Evolutionary conservation across 1,139 yeast genomes (phyloP).

Genomic region (Lodderomyces metapsilosis): DNA sequence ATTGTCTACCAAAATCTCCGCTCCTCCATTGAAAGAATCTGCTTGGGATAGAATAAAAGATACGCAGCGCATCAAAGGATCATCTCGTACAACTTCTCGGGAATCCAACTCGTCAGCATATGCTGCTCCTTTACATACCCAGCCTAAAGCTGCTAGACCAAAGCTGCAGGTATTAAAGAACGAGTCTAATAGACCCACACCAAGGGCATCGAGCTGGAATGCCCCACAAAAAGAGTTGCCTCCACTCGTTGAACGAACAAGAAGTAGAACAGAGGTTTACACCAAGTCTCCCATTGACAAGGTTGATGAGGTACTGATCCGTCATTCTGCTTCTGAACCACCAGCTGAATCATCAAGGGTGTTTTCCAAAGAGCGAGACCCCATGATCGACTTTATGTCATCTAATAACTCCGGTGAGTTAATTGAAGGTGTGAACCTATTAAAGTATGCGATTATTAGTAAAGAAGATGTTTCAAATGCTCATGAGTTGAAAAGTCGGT

Average conservation of each 20-base stretch:
- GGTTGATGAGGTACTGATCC: background rate
- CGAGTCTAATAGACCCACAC: conserved; percentile 4
- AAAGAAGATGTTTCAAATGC: conserved; percentile 31
- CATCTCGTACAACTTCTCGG: conserved; percentile 19
- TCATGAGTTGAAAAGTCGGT: conserved; percentile 19
- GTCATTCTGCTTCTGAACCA: conserved; percentile 3
- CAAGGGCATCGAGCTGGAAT: conserved; percentile 12
- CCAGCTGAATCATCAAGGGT: background rate
- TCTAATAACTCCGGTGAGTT: conserved; percentile 28
- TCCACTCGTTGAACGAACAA: conserved; percentile 5
- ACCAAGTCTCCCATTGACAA: conserved; percentile 6
- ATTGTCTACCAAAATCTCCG: conserved; percentile 11
- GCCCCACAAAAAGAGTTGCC: conserved; percentile 7
- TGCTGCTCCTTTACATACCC: conserved; percentile 9
- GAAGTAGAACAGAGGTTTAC: conserved; percentile 12
- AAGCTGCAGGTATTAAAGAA: conserved; percentile 5
- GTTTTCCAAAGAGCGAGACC: conserved; percentile 20
- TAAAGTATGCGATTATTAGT: conserved; percentile 39
- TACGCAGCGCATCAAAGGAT: conserved; percentile 24
- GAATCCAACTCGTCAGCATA: conserved; percentile 3
- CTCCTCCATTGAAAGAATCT: conserved; percentile 34
- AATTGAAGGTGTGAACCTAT: conserved; percentile 36
- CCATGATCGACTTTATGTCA: conserved; percentile 35
- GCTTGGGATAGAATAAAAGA: conserved; percentile 37
- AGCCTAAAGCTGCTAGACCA: conserved; percentile 2